A percentile compares a stretch with the other conserved stretches of the same genome.
phyloP scores from a whole-genome alignment of 2,329 filamentous ascomycete genomes.

The Cercospora janseana region DNA sequence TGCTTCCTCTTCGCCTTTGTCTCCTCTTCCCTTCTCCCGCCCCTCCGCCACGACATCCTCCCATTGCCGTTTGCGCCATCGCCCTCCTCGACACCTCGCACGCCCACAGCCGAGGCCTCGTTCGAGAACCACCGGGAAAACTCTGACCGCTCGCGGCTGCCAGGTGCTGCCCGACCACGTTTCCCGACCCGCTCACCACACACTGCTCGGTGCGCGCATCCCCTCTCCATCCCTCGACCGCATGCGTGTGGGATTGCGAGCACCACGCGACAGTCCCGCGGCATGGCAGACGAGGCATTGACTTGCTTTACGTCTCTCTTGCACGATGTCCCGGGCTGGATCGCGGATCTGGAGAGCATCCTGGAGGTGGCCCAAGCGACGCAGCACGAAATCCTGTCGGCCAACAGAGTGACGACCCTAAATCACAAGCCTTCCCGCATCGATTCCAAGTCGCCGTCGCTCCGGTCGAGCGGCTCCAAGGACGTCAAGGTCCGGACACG shows the following conservation, averaged over 20 bases:
- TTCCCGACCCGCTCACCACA: background rate
- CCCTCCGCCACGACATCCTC: too few species aligned
- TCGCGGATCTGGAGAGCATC: slow-evolving; percentile 35
- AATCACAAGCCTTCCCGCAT: background rate
- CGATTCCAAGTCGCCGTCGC: slow-evolving; percentile 28
- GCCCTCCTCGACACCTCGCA: background rate
- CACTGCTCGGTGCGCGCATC: background rate
- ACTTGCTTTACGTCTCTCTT: slow-evolving; percentile 32
- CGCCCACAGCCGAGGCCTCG: too few species aligned
- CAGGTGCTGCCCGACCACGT: slow-evolving; percentile 8
- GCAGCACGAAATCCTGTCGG: slow-evolving; percentile 33
- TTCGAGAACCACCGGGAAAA: too few species aligned
- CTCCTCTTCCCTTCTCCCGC: background rate
- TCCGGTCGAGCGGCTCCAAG: slow-evolving; percentile 23
- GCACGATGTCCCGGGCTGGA: slow-evolving; percentile 35
- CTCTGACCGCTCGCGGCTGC: slow-evolving; percentile 6
- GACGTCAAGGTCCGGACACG: slow-evolving; percentile 7
- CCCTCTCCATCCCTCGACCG: background rate
- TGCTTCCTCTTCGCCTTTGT: background rate
- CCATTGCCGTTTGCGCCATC: background rate
- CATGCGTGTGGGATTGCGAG: background rate
- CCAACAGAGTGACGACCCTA: slow-evolving; percentile 22
- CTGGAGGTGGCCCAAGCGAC: slow-evolving; percentile 27
- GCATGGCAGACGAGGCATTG: slow-evolving; percentile 36
- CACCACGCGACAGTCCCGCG: slow-evolving; percentile 1